Base-by-base conservation (phyloP, 2,329 filamentous ascomycete genomes). In the Alternaria panax region DNA sequence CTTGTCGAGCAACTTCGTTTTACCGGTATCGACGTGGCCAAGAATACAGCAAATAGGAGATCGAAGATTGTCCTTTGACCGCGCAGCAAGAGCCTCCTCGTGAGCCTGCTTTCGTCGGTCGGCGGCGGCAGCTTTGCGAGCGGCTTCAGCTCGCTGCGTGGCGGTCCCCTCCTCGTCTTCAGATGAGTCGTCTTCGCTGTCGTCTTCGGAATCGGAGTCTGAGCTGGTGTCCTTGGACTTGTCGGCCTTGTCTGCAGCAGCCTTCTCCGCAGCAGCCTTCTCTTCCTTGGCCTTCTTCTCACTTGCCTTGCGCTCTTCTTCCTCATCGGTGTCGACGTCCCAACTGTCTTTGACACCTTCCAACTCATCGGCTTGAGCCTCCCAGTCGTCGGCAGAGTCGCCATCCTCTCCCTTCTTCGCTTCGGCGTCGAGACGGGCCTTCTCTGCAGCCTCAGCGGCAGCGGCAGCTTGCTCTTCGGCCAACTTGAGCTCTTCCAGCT, bases 41-140 rank as follows among this genome's bases (percentile, higher is more conserved):
- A 99, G 88, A 86, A 99, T 99, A 90, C 94, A 98, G 86, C 95
- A 98, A 81, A 99, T 99, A 53, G 95, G 95, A 40, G 95, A 98
- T 59, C 95, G 92, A 57, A 99, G 87, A 80, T 99, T 90, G 78
- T 99, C 93, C 80, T 92, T 93, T 22, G 94, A 98, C 62, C 93
- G 88, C 48, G 94, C 93, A 43, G 92, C 93, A 75, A 97, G 80
- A 18, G 95, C 95, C 63, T 93, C 94, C 79, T 97, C 92, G 77
- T 96, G 92, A 59, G 93, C 91, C 80, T 92, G 92, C 81, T 93
- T 91, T 73, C 94, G 88, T 74, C 94, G 88, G 71, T 95, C 92
- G 16, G 92, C 92, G 43, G 93, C 93, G 74, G 96, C 93, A 68
- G 89, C 91, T 83, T 97, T 97, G 72, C 90, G 87, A 74, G 91